These are phyloP conservation scores for Picea engelmannii DNA, from an alignment of 83 land plant species.

Conservation along the genomic window DNA sequence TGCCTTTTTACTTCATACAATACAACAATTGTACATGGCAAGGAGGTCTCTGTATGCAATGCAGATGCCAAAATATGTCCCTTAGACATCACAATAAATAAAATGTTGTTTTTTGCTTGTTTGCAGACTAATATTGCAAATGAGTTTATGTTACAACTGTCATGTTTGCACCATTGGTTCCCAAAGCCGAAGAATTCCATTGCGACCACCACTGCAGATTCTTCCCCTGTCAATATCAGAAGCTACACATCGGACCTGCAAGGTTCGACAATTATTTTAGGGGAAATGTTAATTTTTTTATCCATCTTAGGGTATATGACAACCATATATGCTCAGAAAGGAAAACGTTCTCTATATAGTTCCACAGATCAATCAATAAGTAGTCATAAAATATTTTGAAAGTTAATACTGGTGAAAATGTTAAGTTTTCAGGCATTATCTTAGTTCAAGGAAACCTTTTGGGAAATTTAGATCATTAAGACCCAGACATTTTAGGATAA, in stretches of 20 bases:
- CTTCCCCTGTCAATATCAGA: conserved; percentile 95
- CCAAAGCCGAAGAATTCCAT: conserved; percentile 97
- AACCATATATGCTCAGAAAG: neutral
- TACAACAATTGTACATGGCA: no score
- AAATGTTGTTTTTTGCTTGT: no score
- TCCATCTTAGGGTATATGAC: neutral
- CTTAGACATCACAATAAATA: no score
- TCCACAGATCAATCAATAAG: neutral
- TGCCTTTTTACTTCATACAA: no score
- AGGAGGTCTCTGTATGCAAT: no score
- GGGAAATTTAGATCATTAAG: neutral
- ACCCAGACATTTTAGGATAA: neutral
- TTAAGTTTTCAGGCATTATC: neutral
- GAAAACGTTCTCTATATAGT: neutral
- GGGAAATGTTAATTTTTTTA: neutral
- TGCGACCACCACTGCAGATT: conserved; percentile 96
- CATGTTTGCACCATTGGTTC: conserved; percentile 61
- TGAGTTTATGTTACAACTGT: neutral
- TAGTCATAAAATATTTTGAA: neutral
- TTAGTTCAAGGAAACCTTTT: neutral
- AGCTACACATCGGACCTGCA: conserved; percentile 90
- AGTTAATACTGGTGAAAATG: neutral
- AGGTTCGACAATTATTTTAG: conserved; percentile 3
- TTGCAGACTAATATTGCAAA: neutral
- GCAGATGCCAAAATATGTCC: no score